Evolutionary conservation across 1,139 yeast genomes (phyloP), one percentile per base, ranked within the genome.

Genomic region (Dujonia santamariae): DNA sequence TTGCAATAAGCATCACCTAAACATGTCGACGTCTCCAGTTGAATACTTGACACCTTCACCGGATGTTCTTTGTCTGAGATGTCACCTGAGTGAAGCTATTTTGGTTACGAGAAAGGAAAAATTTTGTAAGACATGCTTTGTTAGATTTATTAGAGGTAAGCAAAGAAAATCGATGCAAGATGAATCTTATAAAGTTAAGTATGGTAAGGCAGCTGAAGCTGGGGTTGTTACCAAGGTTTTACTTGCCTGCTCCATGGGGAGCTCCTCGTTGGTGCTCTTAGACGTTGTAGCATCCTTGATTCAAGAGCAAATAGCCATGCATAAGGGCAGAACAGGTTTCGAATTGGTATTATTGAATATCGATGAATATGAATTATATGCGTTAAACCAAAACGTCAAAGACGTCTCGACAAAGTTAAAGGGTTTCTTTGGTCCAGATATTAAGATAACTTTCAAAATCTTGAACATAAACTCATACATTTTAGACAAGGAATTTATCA

Each of bases 141-240:
- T 74, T 19, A 66, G 80, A 40, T 88, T 86, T 48, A 67, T 88
- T 24, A 70, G 84, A 41, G 81, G 87, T 19, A 88, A 87, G 53
- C 90, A 85, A 56, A 68, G 96, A 42, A 84, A 82, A 51, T 83
- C 73, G 50, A 79, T 90, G 86, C 65, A 63, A 26, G 73, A 71
- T 44, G 90, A 84, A 19, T 74, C 68, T 37, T 86, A 74, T 59
- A 84, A 85, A 50, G 88, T 83, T 19, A 75, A 78, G 47, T 85
- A 75, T 42, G 19, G 19, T 12, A 26, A 31, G 25, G 30, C 28
- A 9, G 71, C 71, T 3, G 47, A 46, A 5, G 50, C 51, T 11
- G 64, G 58, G 25, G 63, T 66, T 2, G 33, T 48, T 1, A 73
- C 75, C 15, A 67, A 59, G 29, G 68, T 83, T 0, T 49, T 85